These are phyloP conservation scores for Tuber brumale DNA, from an alignment of 495 filamentous ascomycete species.

Conservation along the genomic window DNA sequence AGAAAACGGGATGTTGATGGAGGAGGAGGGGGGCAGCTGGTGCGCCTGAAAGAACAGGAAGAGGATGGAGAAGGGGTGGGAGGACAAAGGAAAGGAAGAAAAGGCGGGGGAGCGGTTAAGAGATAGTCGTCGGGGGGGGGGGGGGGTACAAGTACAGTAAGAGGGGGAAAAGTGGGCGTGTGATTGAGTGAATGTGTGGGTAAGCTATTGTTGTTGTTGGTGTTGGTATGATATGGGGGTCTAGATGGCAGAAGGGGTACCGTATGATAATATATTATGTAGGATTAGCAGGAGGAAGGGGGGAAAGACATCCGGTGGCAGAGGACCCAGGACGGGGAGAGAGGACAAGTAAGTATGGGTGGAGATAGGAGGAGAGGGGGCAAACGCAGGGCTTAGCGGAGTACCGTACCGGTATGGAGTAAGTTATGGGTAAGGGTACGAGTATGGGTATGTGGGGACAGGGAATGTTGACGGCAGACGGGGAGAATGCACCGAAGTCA, in stretches of 20 bases:
- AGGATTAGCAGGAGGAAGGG: background rate
- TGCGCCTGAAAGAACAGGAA: background rate
- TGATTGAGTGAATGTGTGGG: background rate
- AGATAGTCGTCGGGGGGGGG: background rate
- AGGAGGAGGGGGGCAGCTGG: background rate
- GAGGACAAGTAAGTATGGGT: background rate
- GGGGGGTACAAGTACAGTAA: background rate
- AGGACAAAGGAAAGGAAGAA: slow-evolving; percentile 3
- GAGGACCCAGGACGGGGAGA: background rate
- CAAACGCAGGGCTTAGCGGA: slow-evolving; percentile 2
- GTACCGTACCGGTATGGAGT: too few relatives aligned
- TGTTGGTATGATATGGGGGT: slow-evolving; percentile 27
- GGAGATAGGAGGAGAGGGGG: background rate
- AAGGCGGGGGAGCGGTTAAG: background rate
- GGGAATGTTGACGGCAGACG: background rate
- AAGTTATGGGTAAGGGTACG: background rate
- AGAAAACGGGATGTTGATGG: background rate
- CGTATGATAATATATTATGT: too few relatives aligned
- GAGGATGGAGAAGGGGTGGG: background rate
- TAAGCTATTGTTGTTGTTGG: slow-evolving; percentile 1
- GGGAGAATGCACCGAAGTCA: background rate
- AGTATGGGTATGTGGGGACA: background rate
- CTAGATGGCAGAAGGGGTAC: background rate
- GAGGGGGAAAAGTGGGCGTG: background rate
- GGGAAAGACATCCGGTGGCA: background rate